Base-by-base conservation (phyloP, 2,329 filamentous ascomycete species). In the Talaromyces sp. region DNA sequence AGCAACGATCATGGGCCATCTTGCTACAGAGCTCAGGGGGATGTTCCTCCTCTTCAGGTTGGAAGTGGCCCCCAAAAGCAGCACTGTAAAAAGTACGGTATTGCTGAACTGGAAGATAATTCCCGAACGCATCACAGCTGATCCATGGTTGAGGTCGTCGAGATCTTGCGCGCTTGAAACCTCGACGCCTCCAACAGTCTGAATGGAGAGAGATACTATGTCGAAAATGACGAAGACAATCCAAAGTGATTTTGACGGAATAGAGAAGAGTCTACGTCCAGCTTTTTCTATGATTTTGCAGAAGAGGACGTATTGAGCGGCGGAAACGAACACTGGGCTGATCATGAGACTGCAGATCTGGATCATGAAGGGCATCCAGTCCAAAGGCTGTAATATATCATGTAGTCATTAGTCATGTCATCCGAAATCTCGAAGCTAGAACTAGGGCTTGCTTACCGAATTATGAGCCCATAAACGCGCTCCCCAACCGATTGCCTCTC, bases 401-500 rank as follows among this genome's bases (percentile, higher is more conserved):
- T 15, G 45, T 13, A 25, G 45, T 49, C 45, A 25, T 47, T 47
- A 47, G 19, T 47, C 19, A 19, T 6, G 19, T 47, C 43, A 25
- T 47, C 43, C 43, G 19, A 22, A 25, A 47, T 47, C 19, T 47
- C 43, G 25, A 7, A 13, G 19, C 45, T 49, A 25, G 11, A 47
- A 25, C 19, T 47, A 25, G 22, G 45, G 11, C 45, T 15, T 11
- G 15, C 45, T 49, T 25, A 25, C 45, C 10, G 45, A 49, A 25
- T 25, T 25, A 25, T 49, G 45, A 25, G 45, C 45, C 45, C 45
- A 49, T 49, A 49, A 11, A 49, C 45, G 45, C 45, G 11, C 45
- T 49, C 45, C 45, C 45, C 45, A 49, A 49, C 45, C 45, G n/a
- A 49, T 49, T 49, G 45, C 45, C 45, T 49, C 45, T 13, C 45